phyloP scores from a whole-genome alignment of 371 early-diverging fungal species.

The Rhizopus stolonifer region DNA sequence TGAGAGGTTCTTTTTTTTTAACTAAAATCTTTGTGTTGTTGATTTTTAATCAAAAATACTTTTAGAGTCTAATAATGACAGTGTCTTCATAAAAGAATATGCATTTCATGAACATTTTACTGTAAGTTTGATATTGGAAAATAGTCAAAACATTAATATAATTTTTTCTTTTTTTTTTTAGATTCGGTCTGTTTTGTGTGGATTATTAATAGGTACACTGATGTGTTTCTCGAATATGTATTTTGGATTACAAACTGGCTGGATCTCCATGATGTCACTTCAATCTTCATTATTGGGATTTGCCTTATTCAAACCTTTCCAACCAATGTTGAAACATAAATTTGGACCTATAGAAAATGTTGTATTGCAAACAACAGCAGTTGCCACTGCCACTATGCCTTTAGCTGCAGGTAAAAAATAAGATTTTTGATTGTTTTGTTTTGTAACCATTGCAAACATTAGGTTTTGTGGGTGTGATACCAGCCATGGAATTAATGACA shows the following conservation, averaged over 20 bases:
- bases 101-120: constrained; percentile 18
- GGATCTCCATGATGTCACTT: constrained; percentile 89
- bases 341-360: constrained; percentile 83
- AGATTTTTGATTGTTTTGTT: background rate
- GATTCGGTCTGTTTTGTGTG: constrained; percentile 63
- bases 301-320: constrained; percentile 69
- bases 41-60: too few species aligned
- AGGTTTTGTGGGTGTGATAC: constrained; percentile 80
- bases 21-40: too few species aligned
- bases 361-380: constrained; percentile 78
- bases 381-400: constrained; percentile 87
- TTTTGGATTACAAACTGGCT: constrained; percentile 84
- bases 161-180: constrained; percentile 6
- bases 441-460: background rate
- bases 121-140: constrained; percentile 7
- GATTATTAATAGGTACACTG: constrained; percentile 66
- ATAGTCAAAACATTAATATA: background rate
- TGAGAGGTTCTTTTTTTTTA: constrained; percentile 1
- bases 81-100: background rate
- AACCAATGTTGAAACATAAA: constrained; percentile 43
- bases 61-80: background rate
- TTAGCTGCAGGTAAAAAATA: constrained; percentile 61
- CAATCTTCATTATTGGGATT: constrained; percentile 79
- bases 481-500: constrained; percentile 70
- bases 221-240: constrained; percentile 86